Evolutionary conservation across 176 grass and related monocot species (phyloP), one percentile per base, ranked within the genome.

Genomic region (Zea luxurians): DNA sequence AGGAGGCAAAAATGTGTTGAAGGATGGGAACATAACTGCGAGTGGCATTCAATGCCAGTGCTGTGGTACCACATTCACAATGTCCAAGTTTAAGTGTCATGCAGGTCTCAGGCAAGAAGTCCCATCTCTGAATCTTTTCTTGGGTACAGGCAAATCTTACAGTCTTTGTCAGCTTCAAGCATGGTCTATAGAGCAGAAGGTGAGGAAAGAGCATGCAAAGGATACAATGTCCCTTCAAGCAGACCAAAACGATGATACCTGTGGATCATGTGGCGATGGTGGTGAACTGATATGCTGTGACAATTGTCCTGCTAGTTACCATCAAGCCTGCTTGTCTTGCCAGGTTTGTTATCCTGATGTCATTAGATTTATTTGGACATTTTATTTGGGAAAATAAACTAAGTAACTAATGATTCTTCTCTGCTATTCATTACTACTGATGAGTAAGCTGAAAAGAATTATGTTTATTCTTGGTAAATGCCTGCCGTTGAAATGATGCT

Each of bases 271-370:
- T 79, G 94, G 91, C 47, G 94, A 97, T 77, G 86, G 73, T 55
- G 94, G 94, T 91, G 89, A 97, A 79, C 71, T 97, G 60, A 87
- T 97, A 83, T 97, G 94, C 87, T 97, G 94, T 63, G 94, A 97
- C 84, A 97, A 64, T 80, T 97, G 94, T 71, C 91, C 94, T 49
- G 80, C 79, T 83, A 84, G 88, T 75, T 97, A 90, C 80, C 94
- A 97, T 90, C 71, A 86, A 73, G 52, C 63, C 42, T 97, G 94
- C 84, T 84, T 97, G 83, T 77, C 87, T 84, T 84, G 27, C 79
- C 89, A 91, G 94, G 94, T 93, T 84, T 82, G 80, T 62, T 73
- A 66, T 71, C 58, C 59, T 71, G 50, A 77, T 53, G 40, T 44
- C 38, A 53, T 72, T 57, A 37, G 58, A 87, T 60, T 43, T 79